A percentile compares a stretch with the other conserved stretches of the same genome.
phyloP scores from a whole-genome alignment of 1,284 basidiomycete genomes.

The Rhodotorula sp. region DNA sequence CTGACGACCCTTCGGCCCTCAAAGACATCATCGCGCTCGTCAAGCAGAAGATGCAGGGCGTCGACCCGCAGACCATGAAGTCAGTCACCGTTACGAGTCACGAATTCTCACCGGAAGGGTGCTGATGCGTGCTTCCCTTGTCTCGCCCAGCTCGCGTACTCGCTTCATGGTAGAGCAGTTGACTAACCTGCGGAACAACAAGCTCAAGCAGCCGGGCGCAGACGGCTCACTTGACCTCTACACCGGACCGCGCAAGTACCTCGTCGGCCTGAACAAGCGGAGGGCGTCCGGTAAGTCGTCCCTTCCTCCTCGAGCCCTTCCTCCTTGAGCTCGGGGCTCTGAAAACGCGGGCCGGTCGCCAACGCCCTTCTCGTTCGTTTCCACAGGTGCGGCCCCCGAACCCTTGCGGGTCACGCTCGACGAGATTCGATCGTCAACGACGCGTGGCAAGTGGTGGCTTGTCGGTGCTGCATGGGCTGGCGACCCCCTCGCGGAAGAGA shows the following conservation, averaged over 20 bases:
- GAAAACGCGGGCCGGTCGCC: no score
- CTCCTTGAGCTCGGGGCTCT: no score
- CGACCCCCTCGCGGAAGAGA: slow-evolving; percentile 70
- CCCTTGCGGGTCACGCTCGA: slow-evolving; percentile 75
- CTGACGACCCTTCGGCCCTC: slow-evolving; percentile 57
- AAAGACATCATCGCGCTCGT: slow-evolving; percentile 62
- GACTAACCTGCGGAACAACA: slow-evolving; percentile 85
- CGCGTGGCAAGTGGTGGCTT: slow-evolving; percentile 97
- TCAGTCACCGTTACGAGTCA: slow-evolving; percentile 46
- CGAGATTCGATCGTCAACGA: slow-evolving; percentile 81
- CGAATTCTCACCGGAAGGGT: neutral
- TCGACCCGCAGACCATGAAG: slow-evolving; percentile 60
- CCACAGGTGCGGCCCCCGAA: slow-evolving; percentile 57
- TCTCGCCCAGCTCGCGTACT: slow-evolving; percentile 65
- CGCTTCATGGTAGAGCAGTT: slow-evolving; percentile 92
- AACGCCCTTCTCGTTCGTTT: neutral
- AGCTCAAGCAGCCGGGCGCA: slow-evolving; percentile 59
- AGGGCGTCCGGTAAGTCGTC: slow-evolving; percentile 56
- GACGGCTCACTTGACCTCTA: slow-evolving; percentile 67
- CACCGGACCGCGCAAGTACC: slow-evolving; percentile 76
- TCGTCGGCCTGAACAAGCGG: slow-evolving; percentile 71
- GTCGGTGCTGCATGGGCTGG: slow-evolving; percentile 96
- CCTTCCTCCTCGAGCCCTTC: no score
- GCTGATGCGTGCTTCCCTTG: neutral
- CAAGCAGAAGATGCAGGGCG: slow-evolving; percentile 65